A percentile compares a stretch with the other conserved stretches of the same genome.
Evolutionary conservation across 139 green algal species (phyloP).

Genomic region (Klebsormidium nitens): DNA sequence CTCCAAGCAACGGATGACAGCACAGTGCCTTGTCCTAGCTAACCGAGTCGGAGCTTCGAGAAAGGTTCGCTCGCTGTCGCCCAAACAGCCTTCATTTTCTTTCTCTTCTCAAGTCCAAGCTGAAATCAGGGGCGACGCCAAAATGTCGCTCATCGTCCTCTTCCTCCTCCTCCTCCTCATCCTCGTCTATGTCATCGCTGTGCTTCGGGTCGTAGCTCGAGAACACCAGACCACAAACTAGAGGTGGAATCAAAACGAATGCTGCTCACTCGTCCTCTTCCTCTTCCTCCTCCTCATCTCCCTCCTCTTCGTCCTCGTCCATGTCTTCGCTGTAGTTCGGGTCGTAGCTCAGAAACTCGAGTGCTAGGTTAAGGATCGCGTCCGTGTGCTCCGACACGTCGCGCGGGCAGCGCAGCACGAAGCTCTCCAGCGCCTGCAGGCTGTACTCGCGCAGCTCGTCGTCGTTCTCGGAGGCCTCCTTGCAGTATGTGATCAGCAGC

Average conservation of each 20-base stretch:
- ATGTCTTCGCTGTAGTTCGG: slow-evolving; percentile 85
- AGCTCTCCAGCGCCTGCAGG: slow-evolving; percentile 80
- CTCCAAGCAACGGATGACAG: too few species aligned
- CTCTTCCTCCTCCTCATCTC: slow-evolving; percentile 51
- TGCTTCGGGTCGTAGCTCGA: background rate
- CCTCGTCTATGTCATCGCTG: background rate
- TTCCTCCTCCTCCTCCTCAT: background rate
- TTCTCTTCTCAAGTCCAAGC: too few species aligned
- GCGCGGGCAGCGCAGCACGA: slow-evolving; percentile 63
- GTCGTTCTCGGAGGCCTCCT: slow-evolving; percentile 48
- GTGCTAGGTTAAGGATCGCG: slow-evolving; percentile 39
- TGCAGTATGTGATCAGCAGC: slow-evolving; percentile 57
- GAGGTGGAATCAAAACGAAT: background rate
- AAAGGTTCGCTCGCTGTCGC: too few species aligned
- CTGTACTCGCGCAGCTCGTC: slow-evolving; percentile 79
- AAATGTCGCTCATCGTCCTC: background rate
- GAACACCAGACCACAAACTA: background rate
- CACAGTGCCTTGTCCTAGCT: too few species aligned
- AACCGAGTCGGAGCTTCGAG: too few species aligned
- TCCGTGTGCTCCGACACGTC: slow-evolving; percentile 36
- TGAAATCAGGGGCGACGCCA: too few species aligned
- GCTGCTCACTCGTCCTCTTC: slow-evolving; percentile 39
- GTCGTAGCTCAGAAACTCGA: slow-evolving; percentile 72
- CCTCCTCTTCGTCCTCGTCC: slow-evolving; percentile 46
- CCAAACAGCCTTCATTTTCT: too few species aligned